Evolutionary conservation across 352 stramenopile species (phyloP), one percentile per base, ranked within the genome.

Genomic region (Globisporangium barbulae): DNA sequence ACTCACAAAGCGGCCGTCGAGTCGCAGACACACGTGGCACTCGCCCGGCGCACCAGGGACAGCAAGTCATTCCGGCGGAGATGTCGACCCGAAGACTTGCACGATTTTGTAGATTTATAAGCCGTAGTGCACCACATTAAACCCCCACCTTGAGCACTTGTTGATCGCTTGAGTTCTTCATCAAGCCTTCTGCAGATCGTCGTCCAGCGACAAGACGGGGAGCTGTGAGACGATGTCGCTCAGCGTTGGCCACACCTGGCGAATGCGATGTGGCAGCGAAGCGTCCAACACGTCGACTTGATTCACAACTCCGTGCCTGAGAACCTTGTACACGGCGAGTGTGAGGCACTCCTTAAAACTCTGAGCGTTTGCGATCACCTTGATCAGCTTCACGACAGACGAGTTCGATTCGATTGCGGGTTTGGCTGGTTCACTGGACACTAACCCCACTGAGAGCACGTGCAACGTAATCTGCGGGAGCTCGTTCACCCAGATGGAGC

Each of bases 401-500:
- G 39, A 47, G n/a, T 17, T 22, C 10, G 30, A n/a, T 30, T 25
- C 22, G n/a, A 19, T 37, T 13, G 17, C 9, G 37, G 30, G 0
- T 53, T 4, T 15, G 50, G 9, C 9, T 12, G 45, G 6, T 6
- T 33, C 39, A 3, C 19, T 25, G 13, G 50, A 17, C 28, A 59
- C 8, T 15, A 30, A 56, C 31, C 35, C 49, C 12, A 39, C 35
- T n/a, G 63, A 68, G 31, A 41, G 33, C 1, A 69, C 28, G 28
- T 66, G 45, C n/a, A 71, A 53, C 15, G 63, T 63, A 9, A 54
- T 53, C 5, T 30, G 58, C 0, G 66, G 41, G 30, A 79, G 73
- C 17, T 64, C 49, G 47, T 79, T 79, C 22, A 81, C 56, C 74
- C 74, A 81, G 13, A 77, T n/a, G 1, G 71, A 79, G 42, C 56